A percentile compares a stretch with the other conserved stretches of the same genome.
Evolutionary conservation across 305 asterid genomes (phyloP).

Genomic region (Euphrasia arctica): DNA sequence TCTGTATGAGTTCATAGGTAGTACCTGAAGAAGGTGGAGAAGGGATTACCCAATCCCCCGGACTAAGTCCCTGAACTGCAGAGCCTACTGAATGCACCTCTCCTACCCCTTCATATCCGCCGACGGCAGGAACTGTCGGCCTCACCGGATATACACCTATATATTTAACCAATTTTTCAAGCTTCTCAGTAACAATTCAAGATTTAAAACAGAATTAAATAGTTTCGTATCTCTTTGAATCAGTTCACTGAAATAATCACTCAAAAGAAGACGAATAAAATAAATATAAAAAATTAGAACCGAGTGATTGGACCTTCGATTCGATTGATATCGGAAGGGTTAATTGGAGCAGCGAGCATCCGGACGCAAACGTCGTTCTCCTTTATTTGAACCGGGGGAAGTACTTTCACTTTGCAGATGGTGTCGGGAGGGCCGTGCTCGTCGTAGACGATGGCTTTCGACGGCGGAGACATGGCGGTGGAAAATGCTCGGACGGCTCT

Average conservation of each 20-base stretch:
- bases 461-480: slow-evolving; percentile 70
- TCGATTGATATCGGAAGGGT: slow-evolving; percentile 93
- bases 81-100: slow-evolving; percentile 78
- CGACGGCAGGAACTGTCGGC: slow-evolving; percentile 87
- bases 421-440: slow-evolving; percentile 86
- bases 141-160: slow-evolving; percentile 92
- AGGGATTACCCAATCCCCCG: slow-evolving; percentile 92
- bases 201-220: not conserved
- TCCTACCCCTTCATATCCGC: slow-evolving; percentile 97
- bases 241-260: not conserved
- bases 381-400: slow-evolving; percentile 70
- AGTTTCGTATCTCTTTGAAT: slow-evolving; percentile 3
- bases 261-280: not conserved
- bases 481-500: slow-evolving; percentile 49
- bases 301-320: slow-evolving; percentile 56
- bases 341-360: slow-evolving; percentile 95
- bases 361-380: slow-evolving; percentile 84
- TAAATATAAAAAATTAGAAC: not conserved
- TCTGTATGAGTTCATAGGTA: slow-evolving; percentile 8
- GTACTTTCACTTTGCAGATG: slow-evolving; percentile 63
- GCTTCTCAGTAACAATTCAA: slow-evolving; percentile 7
- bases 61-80: slow-evolving; percentile 57
- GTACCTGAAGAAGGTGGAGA: slow-evolving; percentile 92
- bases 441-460: slow-evolving; percentile 82
- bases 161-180: slow-evolving; percentile 16